phyloP scores from a whole-genome alignment of 495 filamentous ascomycete species.

The Lichenothelia convexa region DNA sequence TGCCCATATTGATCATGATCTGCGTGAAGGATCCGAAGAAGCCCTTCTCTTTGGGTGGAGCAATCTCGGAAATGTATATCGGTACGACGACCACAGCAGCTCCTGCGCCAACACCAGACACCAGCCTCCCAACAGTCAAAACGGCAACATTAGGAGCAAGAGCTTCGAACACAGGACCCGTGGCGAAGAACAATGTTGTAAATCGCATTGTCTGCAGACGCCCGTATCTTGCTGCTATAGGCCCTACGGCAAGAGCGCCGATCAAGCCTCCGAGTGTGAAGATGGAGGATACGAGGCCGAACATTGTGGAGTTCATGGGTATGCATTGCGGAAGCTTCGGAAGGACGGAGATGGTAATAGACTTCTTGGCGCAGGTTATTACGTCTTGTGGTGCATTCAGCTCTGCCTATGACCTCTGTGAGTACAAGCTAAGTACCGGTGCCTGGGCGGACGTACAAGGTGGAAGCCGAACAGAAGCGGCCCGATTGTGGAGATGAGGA shows the following conservation, averaged over 20 bases:
- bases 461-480: slow-evolving; percentile 91
- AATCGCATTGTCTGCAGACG: slow-evolving; percentile 51
- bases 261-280: slow-evolving; percentile 80
- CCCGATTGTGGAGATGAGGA: slow-evolving; percentile 33
- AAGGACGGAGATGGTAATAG: slow-evolving; percentile 27
- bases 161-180: slow-evolving; percentile 60
- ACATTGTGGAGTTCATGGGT: slow-evolving; percentile 55
- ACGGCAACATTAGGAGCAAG: slow-evolving; percentile 45
- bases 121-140: slow-evolving; percentile 52
- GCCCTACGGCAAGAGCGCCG: slow-evolving; percentile 63
- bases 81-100: slow-evolving; percentile 83
- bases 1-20: slow-evolving; percentile 86
- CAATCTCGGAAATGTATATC: slow-evolving; percentile 84
- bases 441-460: slow-evolving; percentile 35
- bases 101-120: slow-evolving; percentile 72
- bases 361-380: slow-evolving; percentile 57
- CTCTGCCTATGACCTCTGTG: slow-evolving; percentile 46
- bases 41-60: slow-evolving; percentile 59
- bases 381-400: slow-evolving; percentile 86
- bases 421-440: slow-evolving; percentile 6
- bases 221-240: slow-evolving; percentile 52
- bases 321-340: slow-evolving; percentile 52
- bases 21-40: slow-evolving; percentile 87
- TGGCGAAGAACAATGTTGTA: slow-evolving; percentile 54
- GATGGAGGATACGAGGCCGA: slow-evolving; percentile 69